These are phyloP conservation scores for Wickerhamiella pararugosa DNA, from an alignment of 1,139 yeast genomes.

Conservation along the genomic window DNA sequence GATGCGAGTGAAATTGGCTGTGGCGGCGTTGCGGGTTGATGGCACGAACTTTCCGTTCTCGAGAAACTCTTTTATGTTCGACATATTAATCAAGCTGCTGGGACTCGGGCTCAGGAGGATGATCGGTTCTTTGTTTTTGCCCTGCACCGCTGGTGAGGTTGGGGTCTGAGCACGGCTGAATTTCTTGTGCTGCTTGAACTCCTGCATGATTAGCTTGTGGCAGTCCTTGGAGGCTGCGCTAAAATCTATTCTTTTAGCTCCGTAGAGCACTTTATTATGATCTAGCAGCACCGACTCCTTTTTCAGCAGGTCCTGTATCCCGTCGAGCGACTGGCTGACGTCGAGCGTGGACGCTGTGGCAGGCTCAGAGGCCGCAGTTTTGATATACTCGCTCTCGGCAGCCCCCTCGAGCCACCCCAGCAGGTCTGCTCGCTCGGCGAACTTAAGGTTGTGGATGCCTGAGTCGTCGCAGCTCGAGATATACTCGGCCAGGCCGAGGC, in stretches of 20 bases:
- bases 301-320: conserved; percentile 31
- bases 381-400: conserved; percentile 24
- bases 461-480: conserved; percentile 54
- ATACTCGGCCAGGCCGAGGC: conserved; percentile 69
- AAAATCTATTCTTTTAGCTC: conserved; percentile 54
- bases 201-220: conserved; percentile 46
- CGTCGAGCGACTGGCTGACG: conserved; percentile 4
- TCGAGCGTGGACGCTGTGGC: conserved; percentile 1
- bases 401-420: conserved; percentile 68
- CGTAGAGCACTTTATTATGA: conserved; percentile 70
- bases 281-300: conserved; percentile 58
- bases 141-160: conserved; percentile 3
- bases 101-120: conserved; percentile 89
- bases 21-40: conserved; percentile 19
- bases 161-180: conserved; percentile 13
- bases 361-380: neutral
- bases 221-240: conserved; percentile 56
- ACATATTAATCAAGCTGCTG: conserved; percentile 67
- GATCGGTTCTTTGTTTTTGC: conserved; percentile 58
- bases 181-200: conserved; percentile 30
- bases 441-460: conserved; percentile 57
- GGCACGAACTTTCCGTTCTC: conserved; percentile 61
- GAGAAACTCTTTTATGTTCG: conserved; percentile 68
- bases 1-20: conserved; percentile 39
- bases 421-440: conserved; percentile 74